Evolutionary conservation across 2,329 filamentous ascomycete genomes (phyloP), one percentile per base, ranked within the genome.

Genomic region (Ophidiomyces ophidiicola): DNA sequence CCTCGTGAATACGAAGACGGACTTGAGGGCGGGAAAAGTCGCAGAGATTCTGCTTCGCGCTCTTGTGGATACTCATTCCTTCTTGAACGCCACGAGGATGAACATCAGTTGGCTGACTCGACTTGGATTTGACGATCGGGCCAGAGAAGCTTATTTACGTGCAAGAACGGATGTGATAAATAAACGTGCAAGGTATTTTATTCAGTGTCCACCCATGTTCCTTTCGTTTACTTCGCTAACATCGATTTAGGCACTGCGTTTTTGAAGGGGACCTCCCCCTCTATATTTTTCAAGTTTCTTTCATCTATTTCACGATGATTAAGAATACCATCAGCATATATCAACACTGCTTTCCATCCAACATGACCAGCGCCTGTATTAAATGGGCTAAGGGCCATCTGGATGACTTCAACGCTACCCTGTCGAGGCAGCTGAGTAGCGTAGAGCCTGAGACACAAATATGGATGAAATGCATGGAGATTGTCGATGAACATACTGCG

Each of bases 381-480:
- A 92, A 88, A 56, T 98, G 90, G 90, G 87, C 86, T n/a, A 96
- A 94, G 61, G 81, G 90, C 51, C 79, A 93, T 56, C 77, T 96
- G 1, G 87, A 94, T 51, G 78, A 78, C 1, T 96, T 96, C 67
- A 96, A 94, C 53, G 71, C 70, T 32, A 77, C 90, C 36, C 68
- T 98, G 25, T 76, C 72, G 24, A 71, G 88, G 43, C 90, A 96
- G 62, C 67, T 98, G 45, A 92, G 85, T 61, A 86, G 82, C 55
- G 82, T 90, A 2, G 80, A 92, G 44, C 72, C 69, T 35, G 78
- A 73, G n/a, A 80, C 80, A 10, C 70, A 76, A 31, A 72, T 83
- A 1, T 94, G 85, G 83, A 73, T 72, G 38, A 74, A 82, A 53
- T 96, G 90, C 61, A 78, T 94, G 66, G 75, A 80, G 30, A 73